Conservation (phyloP, 371 early-diverging fungal genomes). For the Capillidium heterosporum region DNA sequence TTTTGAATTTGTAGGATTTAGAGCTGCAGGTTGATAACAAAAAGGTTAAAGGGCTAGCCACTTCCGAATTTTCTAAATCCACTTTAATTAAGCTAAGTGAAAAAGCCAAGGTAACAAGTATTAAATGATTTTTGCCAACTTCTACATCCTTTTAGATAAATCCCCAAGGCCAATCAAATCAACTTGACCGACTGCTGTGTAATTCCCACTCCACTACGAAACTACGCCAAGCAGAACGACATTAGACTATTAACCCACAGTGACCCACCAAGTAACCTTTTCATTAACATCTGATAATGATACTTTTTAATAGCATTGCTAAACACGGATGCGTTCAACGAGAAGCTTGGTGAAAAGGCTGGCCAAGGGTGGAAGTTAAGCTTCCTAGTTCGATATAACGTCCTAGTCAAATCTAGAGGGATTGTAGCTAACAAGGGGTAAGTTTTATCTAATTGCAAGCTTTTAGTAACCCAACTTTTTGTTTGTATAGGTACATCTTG, state of each 20-base stretch:
- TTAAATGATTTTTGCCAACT: not conserved
- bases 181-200: constrained; percentile 4
- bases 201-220: not conserved
- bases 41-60: not conserved
- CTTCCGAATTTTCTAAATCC: not conserved
- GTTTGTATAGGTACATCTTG: not conserved
- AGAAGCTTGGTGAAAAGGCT: not conserved
- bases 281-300: not conserved
- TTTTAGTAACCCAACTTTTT: not conserved
- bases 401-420: not conserved
- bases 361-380: not conserved
- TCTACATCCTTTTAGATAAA: not conserved
- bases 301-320: not conserved
- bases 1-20: not conserved
- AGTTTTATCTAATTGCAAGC: not conserved
- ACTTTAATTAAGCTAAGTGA: not conserved
- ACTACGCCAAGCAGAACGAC: not conserved
- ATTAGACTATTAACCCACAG: constrained; percentile 1
- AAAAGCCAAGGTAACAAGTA: not conserved
- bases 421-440: constrained; percentile 1
- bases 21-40: not conserved
- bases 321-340: constrained; percentile 1
- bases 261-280: not conserved
- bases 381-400: not conserved
- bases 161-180: not conserved